Evolutionary conservation across 306 rosid genomes (phyloP).

Genomic region (Alnus rubra): DNA sequence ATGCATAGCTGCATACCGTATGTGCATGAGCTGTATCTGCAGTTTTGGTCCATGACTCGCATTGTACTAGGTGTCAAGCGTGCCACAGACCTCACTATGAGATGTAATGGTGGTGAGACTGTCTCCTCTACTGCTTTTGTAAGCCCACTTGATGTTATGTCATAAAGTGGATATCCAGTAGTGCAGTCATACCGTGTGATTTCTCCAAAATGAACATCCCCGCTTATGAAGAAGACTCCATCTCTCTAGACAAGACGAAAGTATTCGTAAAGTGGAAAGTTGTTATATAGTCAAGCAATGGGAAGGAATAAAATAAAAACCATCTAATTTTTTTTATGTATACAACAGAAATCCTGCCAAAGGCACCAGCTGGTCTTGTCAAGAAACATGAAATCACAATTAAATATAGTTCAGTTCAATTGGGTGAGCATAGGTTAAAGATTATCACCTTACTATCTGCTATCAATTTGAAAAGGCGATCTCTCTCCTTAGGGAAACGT

Average conservation of each 20-base stretch:
- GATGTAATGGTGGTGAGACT: slow-evolving; percentile 50
- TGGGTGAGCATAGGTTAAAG: slow-evolving; percentile 1
- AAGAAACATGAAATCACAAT: slow-evolving; percentile 3
- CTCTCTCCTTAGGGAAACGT: slow-evolving; percentile 84
- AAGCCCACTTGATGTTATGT: slow-evolving; percentile 75
- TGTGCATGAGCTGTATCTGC: slow-evolving; percentile 67
- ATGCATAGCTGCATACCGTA: slow-evolving; percentile 48
- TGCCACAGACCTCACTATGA: slow-evolving; percentile 57
- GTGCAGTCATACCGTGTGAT: slow-evolving; percentile 78
- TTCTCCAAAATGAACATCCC: slow-evolving; percentile 94
- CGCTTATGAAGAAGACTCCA: slow-evolving; percentile 74
- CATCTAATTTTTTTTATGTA: slow-evolving; percentile 7
- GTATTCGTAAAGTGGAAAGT: slow-evolving; percentile 15
- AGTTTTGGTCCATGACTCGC: slow-evolving; percentile 62
- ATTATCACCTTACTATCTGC: slow-evolving; percentile 64
- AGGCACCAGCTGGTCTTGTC: background rate
- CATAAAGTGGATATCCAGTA: slow-evolving; percentile 69
- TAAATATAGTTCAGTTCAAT: slow-evolving; percentile 2
- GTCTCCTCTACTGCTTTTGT: slow-evolving; percentile 72
- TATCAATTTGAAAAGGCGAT: slow-evolving; percentile 62
- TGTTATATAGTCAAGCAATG: background rate
- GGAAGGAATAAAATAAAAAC: background rate
- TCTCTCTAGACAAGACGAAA: slow-evolving; percentile 51
- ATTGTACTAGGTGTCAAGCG: slow-evolving; percentile 69
- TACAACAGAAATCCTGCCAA: background rate